These are phyloP conservation scores for Nicotiana paniculata DNA, from an alignment of 257 asterid genomes.

Conservation along the genomic window DNA sequence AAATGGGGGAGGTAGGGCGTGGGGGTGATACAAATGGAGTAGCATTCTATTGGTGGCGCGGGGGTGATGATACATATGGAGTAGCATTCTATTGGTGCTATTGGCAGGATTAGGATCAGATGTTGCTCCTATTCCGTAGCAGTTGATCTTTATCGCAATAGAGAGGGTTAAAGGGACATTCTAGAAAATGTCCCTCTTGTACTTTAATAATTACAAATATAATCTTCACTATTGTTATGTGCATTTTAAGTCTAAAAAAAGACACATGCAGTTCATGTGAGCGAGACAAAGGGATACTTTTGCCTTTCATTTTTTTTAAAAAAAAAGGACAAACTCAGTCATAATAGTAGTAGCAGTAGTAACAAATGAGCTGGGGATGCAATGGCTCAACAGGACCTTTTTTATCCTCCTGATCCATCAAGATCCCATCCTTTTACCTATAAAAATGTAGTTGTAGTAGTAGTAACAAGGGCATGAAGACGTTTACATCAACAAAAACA, in stretches of 20 bases:
- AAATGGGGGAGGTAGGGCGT: background rate
- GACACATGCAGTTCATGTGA: background rate
- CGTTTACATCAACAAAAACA: background rate
- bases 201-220: background rate
- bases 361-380: too few species aligned
- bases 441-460: background rate
- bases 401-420: too few species aligned
- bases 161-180: background rate
- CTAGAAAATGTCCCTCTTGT: background rate
- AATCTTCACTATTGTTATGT: background rate
- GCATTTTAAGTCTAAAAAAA: background rate
- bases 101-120: background rate
- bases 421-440: too few species aligned
- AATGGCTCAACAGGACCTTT: too few species aligned
- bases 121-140: background rate
- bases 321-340: too few species aligned
- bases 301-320: background rate
- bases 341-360: too few species aligned
- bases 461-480: background rate
- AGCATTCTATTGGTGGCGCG: background rate
- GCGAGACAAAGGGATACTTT: background rate
- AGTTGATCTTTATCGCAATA: background rate
- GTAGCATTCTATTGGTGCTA: background rate
- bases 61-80: background rate
- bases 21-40: background rate